These are phyloP conservation scores for Salvia splendens DNA, from an alignment of 257 asterid genomes.

Conservation along the genomic window DNA sequence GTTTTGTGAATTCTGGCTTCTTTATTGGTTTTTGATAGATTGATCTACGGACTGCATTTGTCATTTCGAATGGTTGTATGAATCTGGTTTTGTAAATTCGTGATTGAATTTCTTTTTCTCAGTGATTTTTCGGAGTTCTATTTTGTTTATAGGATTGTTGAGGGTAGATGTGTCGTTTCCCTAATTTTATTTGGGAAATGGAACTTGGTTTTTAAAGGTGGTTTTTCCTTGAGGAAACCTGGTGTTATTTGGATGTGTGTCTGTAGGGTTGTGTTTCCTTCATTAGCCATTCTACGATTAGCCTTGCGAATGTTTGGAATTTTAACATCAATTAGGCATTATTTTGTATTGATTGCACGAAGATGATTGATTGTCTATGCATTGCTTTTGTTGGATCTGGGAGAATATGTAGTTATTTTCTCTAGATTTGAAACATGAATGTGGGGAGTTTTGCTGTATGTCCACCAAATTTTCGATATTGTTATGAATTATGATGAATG, in stretches of 20 bases:
- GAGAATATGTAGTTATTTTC: neutral
- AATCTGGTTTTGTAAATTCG: neutral
- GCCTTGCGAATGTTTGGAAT: neutral
- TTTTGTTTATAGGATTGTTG: neutral
- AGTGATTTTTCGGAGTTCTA: neutral
- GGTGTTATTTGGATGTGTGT: neutral
- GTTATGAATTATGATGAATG: no score
- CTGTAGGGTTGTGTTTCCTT: neutral
- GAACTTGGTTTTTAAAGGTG: neutral
- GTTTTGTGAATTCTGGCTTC: no score
- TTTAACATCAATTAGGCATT: neutral
- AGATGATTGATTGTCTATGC: neutral
- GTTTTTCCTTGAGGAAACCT: neutral
- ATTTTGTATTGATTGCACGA: neutral
- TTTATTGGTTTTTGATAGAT: neutral
- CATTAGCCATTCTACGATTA: neutral
- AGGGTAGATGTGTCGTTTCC: neutral
- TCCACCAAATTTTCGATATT: neutral
- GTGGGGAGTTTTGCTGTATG: neutral
- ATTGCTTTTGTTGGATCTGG: neutral
- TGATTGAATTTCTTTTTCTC: neutral
- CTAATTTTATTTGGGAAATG: neutral
- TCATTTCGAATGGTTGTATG: constrained; percentile 2
- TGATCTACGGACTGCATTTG: neutral
- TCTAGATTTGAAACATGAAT: neutral